Conservation (phyloP, 73 alveolate genomes). For the Tetrahymena thermophila region DNA sequence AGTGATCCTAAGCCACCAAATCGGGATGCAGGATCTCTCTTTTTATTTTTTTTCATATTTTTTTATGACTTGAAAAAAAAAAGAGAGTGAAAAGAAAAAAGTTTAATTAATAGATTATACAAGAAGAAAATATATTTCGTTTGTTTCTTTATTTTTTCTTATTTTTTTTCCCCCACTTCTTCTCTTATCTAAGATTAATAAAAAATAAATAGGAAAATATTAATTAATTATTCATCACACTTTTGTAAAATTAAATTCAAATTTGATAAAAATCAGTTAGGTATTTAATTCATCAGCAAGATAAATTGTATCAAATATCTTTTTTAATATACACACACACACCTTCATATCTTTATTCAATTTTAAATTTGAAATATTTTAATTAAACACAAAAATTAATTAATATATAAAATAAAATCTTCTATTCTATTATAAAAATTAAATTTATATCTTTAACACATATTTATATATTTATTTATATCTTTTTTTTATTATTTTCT, state of each 20-base stretch:
- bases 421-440: too few species aligned
- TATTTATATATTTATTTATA: too few species aligned
- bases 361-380: too few species aligned
- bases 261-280: not conserved
- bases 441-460: too few species aligned
- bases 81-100: not conserved
- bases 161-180: not conserved
- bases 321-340: too few species aligned
- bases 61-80: not conserved
- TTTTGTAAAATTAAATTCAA: not conserved
- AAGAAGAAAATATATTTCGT: not conserved
- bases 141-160: not conserved
- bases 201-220: not conserved
- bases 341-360: not conserved
- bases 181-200: not conserved
- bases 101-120: not conserved
- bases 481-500: too few species aligned
- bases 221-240: not conserved
- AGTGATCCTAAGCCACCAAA: not conserved
- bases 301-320: not conserved
- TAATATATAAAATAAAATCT: too few species aligned
- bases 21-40: slow-evolving; percentile 4
- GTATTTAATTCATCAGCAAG: not conserved
- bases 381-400: not conserved
- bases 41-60: not conserved